These are phyloP conservation scores for Austropuccinia psidii DNA, from an alignment of 1,284 basidiomycete species.

Conservation along the genomic window DNA sequence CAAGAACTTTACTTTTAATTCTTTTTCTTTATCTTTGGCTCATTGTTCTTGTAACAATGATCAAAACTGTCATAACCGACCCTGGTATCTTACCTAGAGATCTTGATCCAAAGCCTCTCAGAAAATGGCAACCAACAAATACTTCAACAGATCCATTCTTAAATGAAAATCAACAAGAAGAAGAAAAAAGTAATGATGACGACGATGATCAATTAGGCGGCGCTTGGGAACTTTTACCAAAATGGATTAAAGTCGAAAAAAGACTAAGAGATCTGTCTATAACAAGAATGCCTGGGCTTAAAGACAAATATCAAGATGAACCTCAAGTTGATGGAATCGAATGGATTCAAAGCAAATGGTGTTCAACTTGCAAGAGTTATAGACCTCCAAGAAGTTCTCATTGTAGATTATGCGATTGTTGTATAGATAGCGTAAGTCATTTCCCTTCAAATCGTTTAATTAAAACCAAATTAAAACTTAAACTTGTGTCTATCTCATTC, in stretches of 20 bases:
- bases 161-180: conserved; percentile 37
- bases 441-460: background rate
- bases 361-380: conserved; percentile 46
- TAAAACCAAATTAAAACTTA: background rate
- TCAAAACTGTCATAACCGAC: conserved; percentile 42
- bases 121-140: conserved; percentile 40
- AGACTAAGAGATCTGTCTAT: background rate
- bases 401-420: conserved; percentile 47
- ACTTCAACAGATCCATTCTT: background rate
- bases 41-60: conserved; percentile 1
- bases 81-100: conserved; percentile 46
- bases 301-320: background rate
- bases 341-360: conserved; percentile 43
- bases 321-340: background rate
- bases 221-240: conserved; percentile 12
- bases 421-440: conserved; percentile 44
- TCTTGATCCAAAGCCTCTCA: conserved; percentile 44
- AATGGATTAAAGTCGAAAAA: conserved; percentile 21
- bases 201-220: background rate
- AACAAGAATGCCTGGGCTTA: background rate
- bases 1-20: background rate
- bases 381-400: conserved; percentile 46
- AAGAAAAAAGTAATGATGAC: background rate
- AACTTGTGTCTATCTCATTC: background rate
- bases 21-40: background rate